Evolutionary conservation across 225 moss, liverwort and hornwort species (phyloP).

Genomic region (Lunularia cruciata): DNA sequence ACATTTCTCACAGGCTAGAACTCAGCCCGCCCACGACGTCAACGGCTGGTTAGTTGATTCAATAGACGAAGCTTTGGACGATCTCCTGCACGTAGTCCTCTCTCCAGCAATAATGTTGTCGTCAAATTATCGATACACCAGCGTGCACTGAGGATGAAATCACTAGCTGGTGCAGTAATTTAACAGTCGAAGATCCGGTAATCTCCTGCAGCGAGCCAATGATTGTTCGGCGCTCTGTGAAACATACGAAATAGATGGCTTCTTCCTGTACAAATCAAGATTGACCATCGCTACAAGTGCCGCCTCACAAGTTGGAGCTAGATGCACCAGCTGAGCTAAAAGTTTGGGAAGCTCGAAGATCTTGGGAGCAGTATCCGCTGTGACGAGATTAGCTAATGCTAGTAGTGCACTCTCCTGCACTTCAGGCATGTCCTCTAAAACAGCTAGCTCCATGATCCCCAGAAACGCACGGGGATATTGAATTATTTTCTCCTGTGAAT

Average conservation of each 20-base stretch:
- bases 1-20: too few species aligned
- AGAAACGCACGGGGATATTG: not conserved
- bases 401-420: slow-evolving; percentile 15
- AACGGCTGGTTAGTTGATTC: too few species aligned
- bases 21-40: too few species aligned
- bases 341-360: slow-evolving; percentile 14
- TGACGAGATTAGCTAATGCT: slow-evolving; percentile 19
- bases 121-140: too few species aligned
- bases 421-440: not conserved
- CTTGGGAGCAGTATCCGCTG: slow-evolving; percentile 5
- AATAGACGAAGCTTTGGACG: too few species aligned
- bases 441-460: not conserved
- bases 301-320: slow-evolving; percentile 7
- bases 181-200: slow-evolving; percentile 17
- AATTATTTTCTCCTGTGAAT: not conserved
- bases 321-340: not conserved
- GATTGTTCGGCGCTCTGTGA: slow-evolving; percentile 19
- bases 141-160: too few species aligned
- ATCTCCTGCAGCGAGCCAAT: slow-evolving; percentile 21
- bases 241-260: not conserved
- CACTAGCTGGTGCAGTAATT: slow-evolving; percentile 13
- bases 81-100: too few species aligned
- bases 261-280: slow-evolving; percentile 15
- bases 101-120: too few species aligned
- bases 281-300: slow-evolving; percentile 17